Conservation (phyloP, 257 asterid genomes). For the Solanum medicagineum region DNA sequence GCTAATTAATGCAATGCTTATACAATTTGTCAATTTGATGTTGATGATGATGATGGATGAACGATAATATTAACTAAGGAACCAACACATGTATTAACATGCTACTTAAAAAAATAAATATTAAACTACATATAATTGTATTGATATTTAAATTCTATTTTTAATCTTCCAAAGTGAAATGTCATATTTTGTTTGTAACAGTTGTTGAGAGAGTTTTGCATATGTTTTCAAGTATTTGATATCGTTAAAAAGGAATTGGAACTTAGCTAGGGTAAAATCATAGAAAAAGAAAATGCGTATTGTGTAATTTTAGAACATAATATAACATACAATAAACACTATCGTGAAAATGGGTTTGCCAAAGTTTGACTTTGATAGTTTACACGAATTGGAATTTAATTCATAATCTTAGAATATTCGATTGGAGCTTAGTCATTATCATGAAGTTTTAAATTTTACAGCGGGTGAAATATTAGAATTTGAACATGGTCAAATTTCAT, state of each 20-base stretch:
- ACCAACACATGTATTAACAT: background rate
- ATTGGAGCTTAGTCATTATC: background rate
- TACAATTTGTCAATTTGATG: background rate
- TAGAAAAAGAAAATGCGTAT: too few relatives aligned
- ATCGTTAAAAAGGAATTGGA: background rate
- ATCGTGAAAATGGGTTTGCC: too few relatives aligned
- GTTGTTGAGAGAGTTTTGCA: background rate
- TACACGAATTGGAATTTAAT: too few relatives aligned
- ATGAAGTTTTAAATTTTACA: background rate
- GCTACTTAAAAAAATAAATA: background rate
- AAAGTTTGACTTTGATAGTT: too few relatives aligned
- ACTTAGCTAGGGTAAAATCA: background rate
- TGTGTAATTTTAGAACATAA: too few relatives aligned
- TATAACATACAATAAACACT: too few relatives aligned
- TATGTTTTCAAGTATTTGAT: too few relatives aligned
- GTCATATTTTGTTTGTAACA: background rate
- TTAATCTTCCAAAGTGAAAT: background rate
- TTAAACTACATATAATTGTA: background rate
- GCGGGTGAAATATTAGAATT: background rate
- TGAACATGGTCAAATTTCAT: background rate
- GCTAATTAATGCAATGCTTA: background rate
- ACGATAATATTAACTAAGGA: background rate
- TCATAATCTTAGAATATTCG: too few relatives aligned
- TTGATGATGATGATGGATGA: background rate
- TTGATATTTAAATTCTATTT: background rate